Percentiles rank a stretch among this genome's conserved stretches.
Evolutionary conservation across 768 basidiomycete genomes (phyloP).

Genomic region (Termitomyces sp.): DNA sequence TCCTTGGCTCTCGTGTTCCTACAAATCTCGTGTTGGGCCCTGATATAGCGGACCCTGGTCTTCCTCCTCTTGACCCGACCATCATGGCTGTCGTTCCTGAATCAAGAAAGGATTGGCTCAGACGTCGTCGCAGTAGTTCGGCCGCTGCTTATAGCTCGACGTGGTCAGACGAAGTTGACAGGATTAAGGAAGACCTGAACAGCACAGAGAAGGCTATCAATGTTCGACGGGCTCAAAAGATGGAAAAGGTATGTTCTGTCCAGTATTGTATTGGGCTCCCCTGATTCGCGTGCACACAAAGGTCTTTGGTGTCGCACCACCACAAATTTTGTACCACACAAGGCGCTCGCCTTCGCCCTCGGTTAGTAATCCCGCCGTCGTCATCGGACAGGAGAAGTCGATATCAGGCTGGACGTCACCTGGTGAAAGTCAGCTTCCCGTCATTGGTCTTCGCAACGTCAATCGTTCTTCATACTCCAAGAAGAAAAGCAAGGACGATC

Average conservation of each 20-base stretch:
- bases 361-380: slow-evolving; percentile 14
- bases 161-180: slow-evolving; percentile 53
- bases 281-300: slow-evolving; percentile 20
- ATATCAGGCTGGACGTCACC: slow-evolving; percentile 15
- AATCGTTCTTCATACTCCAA: slow-evolving; percentile 48
- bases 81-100: slow-evolving; percentile 17
- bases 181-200: slow-evolving; percentile 64
- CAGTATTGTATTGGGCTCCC: not conserved
- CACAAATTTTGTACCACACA: slow-evolving; percentile 73
- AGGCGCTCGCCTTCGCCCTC: slow-evolving; percentile 40
- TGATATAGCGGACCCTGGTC: slow-evolving; percentile 22
- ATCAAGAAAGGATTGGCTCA: slow-evolving; percentile 38
- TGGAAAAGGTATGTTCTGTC: slow-evolving; percentile 67
- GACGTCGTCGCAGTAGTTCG: slow-evolving; percentile 49
- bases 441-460: slow-evolving; percentile 30
- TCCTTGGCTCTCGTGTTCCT: slow-evolving; percentile 79
- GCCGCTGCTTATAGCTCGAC: slow-evolving; percentile 38
- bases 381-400: slow-evolving; percentile 8
- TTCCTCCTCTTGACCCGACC: slow-evolving; percentile 20
- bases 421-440: slow-evolving; percentile 14
- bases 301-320: slow-evolving; percentile 81
- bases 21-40: slow-evolving; percentile 56
- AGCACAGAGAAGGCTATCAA: slow-evolving; percentile 74
- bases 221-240: slow-evolving; percentile 76
- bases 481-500: slow-evolving; percentile 30